Evolutionary conservation across 1,139 yeast genomes (phyloP).

Genomic region (Saccharomyces hybrid): DNA sequence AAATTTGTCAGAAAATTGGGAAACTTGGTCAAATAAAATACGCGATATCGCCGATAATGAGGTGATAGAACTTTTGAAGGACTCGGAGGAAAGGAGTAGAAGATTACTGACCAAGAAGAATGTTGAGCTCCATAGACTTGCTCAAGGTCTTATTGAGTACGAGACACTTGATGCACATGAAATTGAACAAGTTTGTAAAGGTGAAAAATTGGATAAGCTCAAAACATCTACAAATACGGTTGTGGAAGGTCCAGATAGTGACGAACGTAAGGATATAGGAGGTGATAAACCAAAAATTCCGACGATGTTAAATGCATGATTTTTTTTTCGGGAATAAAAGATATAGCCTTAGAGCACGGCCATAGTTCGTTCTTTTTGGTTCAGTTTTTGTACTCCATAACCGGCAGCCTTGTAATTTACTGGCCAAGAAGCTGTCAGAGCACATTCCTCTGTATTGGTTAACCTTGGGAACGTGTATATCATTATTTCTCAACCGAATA

Average conservation of each 20-base stretch:
- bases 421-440: no score
- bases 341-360: background rate
- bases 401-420: no score
- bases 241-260: slow-evolving; percentile 48
- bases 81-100: slow-evolving; percentile 75
- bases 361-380: background rate
- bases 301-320: slow-evolving; percentile 26
- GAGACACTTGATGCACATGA: slow-evolving; percentile 91
- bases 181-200: slow-evolving; percentile 76
- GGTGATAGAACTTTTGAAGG: slow-evolving; percentile 64
- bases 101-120: slow-evolving; percentile 50
- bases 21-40: slow-evolving; percentile 83
- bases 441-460: no score
- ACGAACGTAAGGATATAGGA: slow-evolving; percentile 30
- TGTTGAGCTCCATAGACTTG: slow-evolving; percentile 76
- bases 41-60: slow-evolving; percentile 90
- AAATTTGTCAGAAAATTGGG: slow-evolving; percentile 81
- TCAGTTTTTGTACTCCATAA: background rate
- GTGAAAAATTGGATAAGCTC: slow-evolving; percentile 61
- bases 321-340: background rate
- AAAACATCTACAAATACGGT: slow-evolving; percentile 70
- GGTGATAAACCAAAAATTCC: slow-evolving; percentile 29
- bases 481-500: no score
- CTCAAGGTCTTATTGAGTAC: slow-evolving; percentile 88
- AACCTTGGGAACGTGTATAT: no score